Evolutionary conservation across 345 rosid genomes (phyloP), one percentile per base, ranked within the genome.

Genomic region (Populus tremula): DNA sequence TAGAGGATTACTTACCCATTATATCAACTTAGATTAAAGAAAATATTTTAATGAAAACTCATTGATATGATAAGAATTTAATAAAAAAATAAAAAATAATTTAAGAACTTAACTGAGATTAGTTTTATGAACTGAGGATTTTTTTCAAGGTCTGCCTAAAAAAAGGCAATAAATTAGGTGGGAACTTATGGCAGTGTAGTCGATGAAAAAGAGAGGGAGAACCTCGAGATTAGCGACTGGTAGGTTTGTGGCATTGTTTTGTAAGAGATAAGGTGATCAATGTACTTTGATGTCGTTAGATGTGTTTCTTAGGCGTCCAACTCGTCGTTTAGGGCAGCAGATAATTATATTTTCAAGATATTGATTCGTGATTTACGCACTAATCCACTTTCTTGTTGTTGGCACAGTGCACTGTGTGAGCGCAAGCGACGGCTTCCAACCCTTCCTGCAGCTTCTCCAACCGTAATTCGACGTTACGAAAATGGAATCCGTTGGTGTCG

Each of bases 261-360:
- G 63, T 29, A 20, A 38, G 3, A 41, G 65, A 6, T 74, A 74
- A 31, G 33, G 47, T 13, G 13, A 73, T 35, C 17, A 61, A 8
- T 61, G 3, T 21, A n/a, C 69, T 74, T 41, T n/a, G 59, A 62
- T 2, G 54, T 12, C 29, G 68, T 59, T 33, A 43, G 75, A 70
- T 71, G 36, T 64, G 49, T 63, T 70, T 21, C 14, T 36, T 20
- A 35, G n/a, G 23, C 10, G 63, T 20, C 31, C 75, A 38, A 53
- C 0, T 78, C 65, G 76, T 78, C 80, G 80, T 78, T 18, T n/a
- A 53, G 76, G 47, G 76, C 20, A 9, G 69, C 69, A 12, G 69
- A 16, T 35, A 14, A 31, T 29, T 33, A 20, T 18, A 7, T 65
- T 65, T 65, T 17, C 29, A 23, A 59, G 64, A 59, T 59, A n/a